These are phyloP conservation scores for Fusarium robinianum DNA, from an alignment of 2,329 filamentous ascomycete genomes.

Conservation along the genomic window DNA sequence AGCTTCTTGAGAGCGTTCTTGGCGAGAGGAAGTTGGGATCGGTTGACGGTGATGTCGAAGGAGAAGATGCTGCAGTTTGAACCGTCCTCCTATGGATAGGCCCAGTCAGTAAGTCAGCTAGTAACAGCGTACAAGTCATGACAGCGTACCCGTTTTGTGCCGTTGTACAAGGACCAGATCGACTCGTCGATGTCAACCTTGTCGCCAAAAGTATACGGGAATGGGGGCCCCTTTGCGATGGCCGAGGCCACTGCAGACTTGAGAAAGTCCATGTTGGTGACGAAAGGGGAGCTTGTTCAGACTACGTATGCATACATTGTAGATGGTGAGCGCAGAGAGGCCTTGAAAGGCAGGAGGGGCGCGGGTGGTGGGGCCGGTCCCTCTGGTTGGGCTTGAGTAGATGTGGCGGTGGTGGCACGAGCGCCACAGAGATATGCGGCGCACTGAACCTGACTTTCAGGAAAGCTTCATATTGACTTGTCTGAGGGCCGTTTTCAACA, in stretches of 20 bases:
- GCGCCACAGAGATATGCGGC: too few species aligned
- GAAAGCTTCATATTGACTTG: too few species aligned
- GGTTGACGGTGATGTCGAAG: slow-evolving; percentile 85
- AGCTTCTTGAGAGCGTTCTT: slow-evolving; percentile 94
- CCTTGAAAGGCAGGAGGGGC: too few species aligned
- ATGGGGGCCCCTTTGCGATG: slow-evolving; percentile 91
- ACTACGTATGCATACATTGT: too few species aligned
- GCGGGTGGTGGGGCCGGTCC: too few species aligned
- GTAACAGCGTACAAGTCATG: not conserved
- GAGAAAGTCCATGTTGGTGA: slow-evolving; percentile 81
- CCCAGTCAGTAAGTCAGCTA: not conserved
- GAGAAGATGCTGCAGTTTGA: slow-evolving; percentile 96
- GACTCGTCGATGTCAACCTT: slow-evolving; percentile 89
- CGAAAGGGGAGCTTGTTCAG: too few species aligned
- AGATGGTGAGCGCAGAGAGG: too few species aligned
- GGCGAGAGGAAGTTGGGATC: slow-evolving; percentile 79
- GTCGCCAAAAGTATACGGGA: slow-evolving; percentile 92
- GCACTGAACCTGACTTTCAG: too few species aligned
- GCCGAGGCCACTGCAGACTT: slow-evolving; percentile 97
- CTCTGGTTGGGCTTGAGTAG: too few species aligned
- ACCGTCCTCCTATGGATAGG: slow-evolving; percentile 73
- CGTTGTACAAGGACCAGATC: slow-evolving; percentile 96
- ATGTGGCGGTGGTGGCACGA: too few species aligned
- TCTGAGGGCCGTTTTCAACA: too few species aligned
- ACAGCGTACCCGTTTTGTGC: slow-evolving; percentile 76